Evolutionary conservation across 805 yeast species (phyloP), one percentile per base, ranked within the genome.

Genomic region (Yarrowia deformans): DNA sequence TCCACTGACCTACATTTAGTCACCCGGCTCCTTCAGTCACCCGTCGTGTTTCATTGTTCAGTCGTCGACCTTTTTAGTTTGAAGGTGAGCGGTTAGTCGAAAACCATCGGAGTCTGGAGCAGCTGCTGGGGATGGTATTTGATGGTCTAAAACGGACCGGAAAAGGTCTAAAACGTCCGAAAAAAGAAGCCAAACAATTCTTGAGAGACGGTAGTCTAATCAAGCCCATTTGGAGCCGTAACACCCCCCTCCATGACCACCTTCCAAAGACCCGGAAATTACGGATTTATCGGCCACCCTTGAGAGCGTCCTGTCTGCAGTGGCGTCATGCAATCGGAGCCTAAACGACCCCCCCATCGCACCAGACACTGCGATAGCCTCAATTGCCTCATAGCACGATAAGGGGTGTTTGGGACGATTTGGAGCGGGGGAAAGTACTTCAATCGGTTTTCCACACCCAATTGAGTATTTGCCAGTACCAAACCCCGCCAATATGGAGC

Each of bases 321-420:
- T 54, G 60, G 45, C 60, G 13, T 54, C 35, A 32, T 54, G 60
- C 60, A 54, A 14, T 14, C n/a, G 13, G 60, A 54, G 60, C 42
- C 19, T 39, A 54, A 18, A 9, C 6, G n/a, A 14, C 13, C 39
- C 45, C 60, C 39, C 45, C 60, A 54, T 54, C 60, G 60, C 60
- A 54, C 60, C 60, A 54, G 60, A 54, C 29, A 3, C 32, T 13
- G 5, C 23, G 46, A 56, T 56, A 56, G 63, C 63, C 63, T 56
- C 63, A 56, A 56, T 56, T 56, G 63, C 63, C 63, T 56, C 63
- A 56, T 16, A 19, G 5, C 23, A 7, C 12, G 32, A 29, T 40
- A 18, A 13, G n/a, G n/a, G 16, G n/a, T 10, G 39, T 10, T 50
- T 19, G 16, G 16, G 56, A 16, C 6, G 5, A n/a, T 2, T 7